A percentile compares a stretch with the other conserved stretches of the same genome.
These are phyloP conservation scores for Discostella stelligeroides DNA, from an alignment of 108 stramenopile genomes.

Conservation along the genomic window DNA sequence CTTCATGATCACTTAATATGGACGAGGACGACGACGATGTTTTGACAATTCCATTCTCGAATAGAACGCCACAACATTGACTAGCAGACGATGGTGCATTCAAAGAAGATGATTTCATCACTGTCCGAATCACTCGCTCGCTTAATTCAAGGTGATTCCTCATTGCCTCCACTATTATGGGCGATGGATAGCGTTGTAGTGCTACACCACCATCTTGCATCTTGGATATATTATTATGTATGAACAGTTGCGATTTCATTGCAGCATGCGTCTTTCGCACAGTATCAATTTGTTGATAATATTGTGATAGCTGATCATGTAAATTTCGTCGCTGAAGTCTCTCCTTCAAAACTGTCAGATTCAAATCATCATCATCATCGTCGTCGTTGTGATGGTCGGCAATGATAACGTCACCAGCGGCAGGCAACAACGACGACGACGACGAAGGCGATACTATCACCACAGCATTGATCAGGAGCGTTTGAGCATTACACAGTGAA, in stretches of 20 bases:
- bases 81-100: neutral
- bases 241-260: slow-evolving; percentile 22
- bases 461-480: slow-evolving; percentile 31
- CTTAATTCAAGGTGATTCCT: slow-evolving; percentile 34
- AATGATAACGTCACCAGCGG: neutral
- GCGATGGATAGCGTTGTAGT: slow-evolving; percentile 13
- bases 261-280: slow-evolving; percentile 40
- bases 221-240: slow-evolving; percentile 1
- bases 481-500: slow-evolving; percentile 36
- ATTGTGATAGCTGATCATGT: slow-evolving; percentile 12
- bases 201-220: neutral
- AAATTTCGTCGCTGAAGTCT: slow-evolving; percentile 21
- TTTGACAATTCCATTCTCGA: slow-evolving; percentile 45
- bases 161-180: slow-evolving; percentile 22
- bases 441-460: neutral
- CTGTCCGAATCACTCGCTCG: slow-evolving; percentile 44
- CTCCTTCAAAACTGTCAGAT: neutral
- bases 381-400: neutral
- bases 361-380: neutral
- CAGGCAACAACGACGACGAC: slow-evolving; percentile 7
- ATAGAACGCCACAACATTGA: slow-evolving; percentile 35
- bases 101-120: slow-evolving; percentile 27
- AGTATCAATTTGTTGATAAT: slow-evolving; percentile 32
- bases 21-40: slow-evolving; percentile 3
- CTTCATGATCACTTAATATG: slow-evolving; percentile 25